Conservation (phyloP, 1,284 basidiomycete genomes). For the Blastosporella zonata region DNA sequence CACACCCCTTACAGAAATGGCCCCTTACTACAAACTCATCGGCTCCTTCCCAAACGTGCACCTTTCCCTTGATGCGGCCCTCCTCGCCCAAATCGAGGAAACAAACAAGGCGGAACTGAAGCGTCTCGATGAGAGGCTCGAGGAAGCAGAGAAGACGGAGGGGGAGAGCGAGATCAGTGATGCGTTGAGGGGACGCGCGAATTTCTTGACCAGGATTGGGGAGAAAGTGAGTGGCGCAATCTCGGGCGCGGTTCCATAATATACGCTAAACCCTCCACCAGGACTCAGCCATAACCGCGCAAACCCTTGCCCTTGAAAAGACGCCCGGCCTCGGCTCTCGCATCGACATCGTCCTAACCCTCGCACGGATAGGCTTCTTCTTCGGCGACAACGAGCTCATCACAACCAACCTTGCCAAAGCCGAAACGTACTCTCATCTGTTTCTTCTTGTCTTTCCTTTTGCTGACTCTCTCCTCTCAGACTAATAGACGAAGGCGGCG, state of each 20-base stretch:
- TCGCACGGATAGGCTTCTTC: slow-evolving; percentile 91
- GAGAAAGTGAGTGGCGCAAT: slow-evolving; percentile 63
- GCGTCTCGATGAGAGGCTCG: slow-evolving; percentile 76
- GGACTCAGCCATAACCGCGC: slow-evolving; percentile 77
- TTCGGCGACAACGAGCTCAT: slow-evolving; percentile 81
- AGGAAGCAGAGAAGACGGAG: slow-evolving; percentile 87
- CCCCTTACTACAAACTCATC: slow-evolving; percentile 69
- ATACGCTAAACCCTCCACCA: slow-evolving; percentile 10
- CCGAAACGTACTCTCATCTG: slow-evolving; percentile 65
- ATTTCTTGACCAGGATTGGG: slow-evolving; percentile 87
- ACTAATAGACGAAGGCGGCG: slow-evolving; percentile 92
- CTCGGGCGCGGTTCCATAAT: no score
- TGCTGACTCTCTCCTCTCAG: slow-evolving; percentile 36
- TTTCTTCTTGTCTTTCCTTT: background rate
- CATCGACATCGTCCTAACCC: slow-evolving; percentile 90
- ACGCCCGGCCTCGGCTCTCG: slow-evolving; percentile 90
- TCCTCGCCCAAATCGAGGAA: slow-evolving; percentile 71
- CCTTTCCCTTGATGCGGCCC: slow-evolving; percentile 49
- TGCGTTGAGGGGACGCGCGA: slow-evolving; percentile 81
- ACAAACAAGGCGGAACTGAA: slow-evolving; percentile 78
- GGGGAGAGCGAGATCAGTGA: slow-evolving; percentile 95
- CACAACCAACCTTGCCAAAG: slow-evolving; percentile 71
- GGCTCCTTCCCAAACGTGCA: slow-evolving; percentile 35
- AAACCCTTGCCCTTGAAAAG: slow-evolving; percentile 87
- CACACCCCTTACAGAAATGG: slow-evolving; percentile 65